Conservation (phyloP, 768 basidiomycete genomes). For the Lentinus tigrinus region DNA sequence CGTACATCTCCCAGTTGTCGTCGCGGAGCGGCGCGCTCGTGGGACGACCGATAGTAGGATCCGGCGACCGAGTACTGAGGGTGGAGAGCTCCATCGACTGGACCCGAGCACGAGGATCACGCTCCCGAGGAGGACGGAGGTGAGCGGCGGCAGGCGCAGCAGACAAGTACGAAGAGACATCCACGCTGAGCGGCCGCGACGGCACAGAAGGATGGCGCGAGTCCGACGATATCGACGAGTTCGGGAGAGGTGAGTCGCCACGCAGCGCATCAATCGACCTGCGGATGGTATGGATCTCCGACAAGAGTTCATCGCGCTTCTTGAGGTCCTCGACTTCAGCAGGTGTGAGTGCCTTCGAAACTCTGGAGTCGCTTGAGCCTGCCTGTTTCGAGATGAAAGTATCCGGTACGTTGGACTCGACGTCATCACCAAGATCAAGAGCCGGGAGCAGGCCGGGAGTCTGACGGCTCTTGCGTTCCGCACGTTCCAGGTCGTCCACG, state of each 20-base stretch:
- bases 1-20: constrained; percentile 85
- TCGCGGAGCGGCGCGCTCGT: constrained; percentile 73
- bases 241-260: constrained; percentile 60
- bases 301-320: constrained; percentile 68
- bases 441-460: constrained; percentile 59
- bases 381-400: constrained; percentile 57
- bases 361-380: constrained; percentile 27
- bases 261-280: constrained; percentile 76
- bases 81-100: constrained; percentile 66
- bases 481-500: constrained; percentile 60
- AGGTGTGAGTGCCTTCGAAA: constrained; percentile 28
- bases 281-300: constrained; percentile 78
- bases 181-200: constrained; percentile 71
- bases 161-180: constrained; percentile 50
- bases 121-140: constrained; percentile 66
- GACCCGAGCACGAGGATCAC: constrained; percentile 66
- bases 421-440: constrained; percentile 72
- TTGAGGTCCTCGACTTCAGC: constrained; percentile 57
- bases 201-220: constrained; percentile 57
- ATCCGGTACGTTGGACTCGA: constrained; percentile 72
- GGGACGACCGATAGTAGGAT: constrained; percentile 62
- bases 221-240: constrained; percentile 55
- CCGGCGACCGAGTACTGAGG: constrained; percentile 39
- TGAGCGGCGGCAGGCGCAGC: constrained; percentile 50
- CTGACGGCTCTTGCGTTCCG: constrained; percentile 45